phyloP scores from a whole-genome alignment of 2,329 filamentous ascomycete species.

The Trichophyton simii region DNA sequence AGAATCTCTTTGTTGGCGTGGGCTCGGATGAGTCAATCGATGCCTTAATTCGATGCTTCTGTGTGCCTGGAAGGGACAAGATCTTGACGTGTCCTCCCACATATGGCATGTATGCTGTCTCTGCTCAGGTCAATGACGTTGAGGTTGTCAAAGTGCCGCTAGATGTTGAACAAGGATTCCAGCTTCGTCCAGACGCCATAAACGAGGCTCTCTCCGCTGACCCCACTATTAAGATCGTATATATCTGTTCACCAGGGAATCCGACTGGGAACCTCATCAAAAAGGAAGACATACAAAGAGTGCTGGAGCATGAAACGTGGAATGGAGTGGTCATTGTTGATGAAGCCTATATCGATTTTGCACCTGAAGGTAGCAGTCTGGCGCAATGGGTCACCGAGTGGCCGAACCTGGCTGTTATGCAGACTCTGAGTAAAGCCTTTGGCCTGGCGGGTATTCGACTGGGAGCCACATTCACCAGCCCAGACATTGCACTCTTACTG shows the following conservation, averaged over 20 bases:
- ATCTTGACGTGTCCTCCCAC: constrained; percentile 93
- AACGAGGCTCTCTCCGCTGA: constrained; percentile 51
- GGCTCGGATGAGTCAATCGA: constrained; percentile 97
- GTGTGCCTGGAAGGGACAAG: constrained; percentile 70
- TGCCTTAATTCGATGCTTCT: constrained; percentile 85
- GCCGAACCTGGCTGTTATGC: constrained; percentile 94
- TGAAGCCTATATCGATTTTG: constrained; percentile 95
- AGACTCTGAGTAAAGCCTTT: constrained; percentile 96
- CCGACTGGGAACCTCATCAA: constrained; percentile 70
- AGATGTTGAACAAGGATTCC: constrained; percentile 57
- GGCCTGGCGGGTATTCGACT: constrained; percentile 87
- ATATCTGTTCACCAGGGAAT: constrained; percentile 91
- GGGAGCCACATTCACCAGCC: constrained; percentile 68
- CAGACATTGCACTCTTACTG: constrained; percentile 62
- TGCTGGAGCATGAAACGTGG: constrained; percentile 82
- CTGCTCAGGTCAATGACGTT: constrained; percentile 87
- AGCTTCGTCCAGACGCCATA: constrained; percentile 59
- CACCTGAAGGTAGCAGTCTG: constrained; percentile 62
- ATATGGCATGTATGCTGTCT: constrained; percentile 96
- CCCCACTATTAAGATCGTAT: constrained; percentile 67
- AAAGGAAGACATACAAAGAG: constrained; percentile 58
- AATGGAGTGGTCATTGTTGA: constrained; percentile 90
- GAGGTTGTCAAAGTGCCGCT: constrained; percentile 76
- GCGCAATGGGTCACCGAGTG: constrained; percentile 86
- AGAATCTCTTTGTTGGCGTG: constrained; percentile 86